A percentile compares a stretch with the other conserved stretches of the same genome.
Conservation (phyloP, 1,139 yeast genomes). For the Sugiyamaella grinbergsii region DNA sequence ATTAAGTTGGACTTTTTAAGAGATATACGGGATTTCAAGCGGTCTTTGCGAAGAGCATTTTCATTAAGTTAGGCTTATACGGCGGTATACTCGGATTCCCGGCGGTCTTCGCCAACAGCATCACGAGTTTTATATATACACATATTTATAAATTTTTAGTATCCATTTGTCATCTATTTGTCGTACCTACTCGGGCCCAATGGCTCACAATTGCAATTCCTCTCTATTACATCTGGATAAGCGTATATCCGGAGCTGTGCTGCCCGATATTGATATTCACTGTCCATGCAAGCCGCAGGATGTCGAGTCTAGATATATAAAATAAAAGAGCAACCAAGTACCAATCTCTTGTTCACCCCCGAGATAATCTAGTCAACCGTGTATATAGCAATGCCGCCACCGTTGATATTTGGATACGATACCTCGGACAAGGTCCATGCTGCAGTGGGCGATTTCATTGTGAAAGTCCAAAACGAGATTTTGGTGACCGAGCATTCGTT, state of each 20-base stretch:
- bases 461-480: slow-evolving; percentile 75
- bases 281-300: slow-evolving; percentile 1
- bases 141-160: neutral
- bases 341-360: too few species aligned
- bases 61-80: too few species aligned
- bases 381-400: slow-evolving; percentile 28
- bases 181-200: too few species aligned
- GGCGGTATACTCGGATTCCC: too few species aligned
- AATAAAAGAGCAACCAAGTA: too few species aligned
- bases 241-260: neutral
- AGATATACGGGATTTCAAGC: too few species aligned
- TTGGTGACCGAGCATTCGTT: slow-evolving; percentile 48
- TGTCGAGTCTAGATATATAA: neutral
- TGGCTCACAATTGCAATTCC: too few species aligned
- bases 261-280: neutral
- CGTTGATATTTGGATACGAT: slow-evolving; percentile 33
- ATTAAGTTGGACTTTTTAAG: too few species aligned
- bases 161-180: too few species aligned
- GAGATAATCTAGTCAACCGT: neutral
- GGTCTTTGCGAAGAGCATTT: too few species aligned
- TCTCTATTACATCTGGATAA: too few species aligned
- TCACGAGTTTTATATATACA: neutral
- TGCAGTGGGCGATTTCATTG: slow-evolving; percentile 87
- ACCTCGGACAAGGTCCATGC: slow-evolving; percentile 40
- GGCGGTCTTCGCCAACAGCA: too few species aligned